Evolutionary conservation across 305 asterid genomes (phyloP), one percentile per base, ranked within the genome.

Genomic region (Fraxinus angustifolia): DNA sequence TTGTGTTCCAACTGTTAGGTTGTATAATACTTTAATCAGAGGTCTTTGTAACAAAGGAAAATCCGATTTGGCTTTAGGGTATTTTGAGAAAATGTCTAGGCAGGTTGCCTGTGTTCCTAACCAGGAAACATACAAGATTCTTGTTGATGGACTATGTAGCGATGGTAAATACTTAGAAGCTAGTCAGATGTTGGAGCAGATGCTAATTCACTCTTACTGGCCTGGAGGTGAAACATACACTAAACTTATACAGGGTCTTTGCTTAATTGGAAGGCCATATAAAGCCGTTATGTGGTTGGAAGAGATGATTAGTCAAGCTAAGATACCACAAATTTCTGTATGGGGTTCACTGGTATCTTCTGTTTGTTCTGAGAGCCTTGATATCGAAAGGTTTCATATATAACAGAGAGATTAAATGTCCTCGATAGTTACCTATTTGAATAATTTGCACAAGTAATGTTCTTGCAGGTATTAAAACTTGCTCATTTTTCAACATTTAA

Each of bases 271-370:
- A 12, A 88, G 79, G 75, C 83, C 93, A 0, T 91, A 91, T 86
- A 85, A 77, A 86, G 99, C 96, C 50, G 85, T 88, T 62, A 36
- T 91, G 89, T 91, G 92, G 92, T 79, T 95, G 87, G 98, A 95
- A 83, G 97, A 95, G 92, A 93, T 95, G 97, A 85, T 90, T 75
- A 90, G 90, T 79, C 92, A 92, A 83, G 93, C 88, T 77, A 90
- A 89, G 83, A 33, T 85, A 28, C 99, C 99, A n/a, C 86, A 89
- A 34, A 30, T 70, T 19, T 88, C 89, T 14, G 91, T 88, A 3
- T 95, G 98, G 98, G 73, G 60, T 81, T 88, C 95, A 7, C 85
- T 94, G 76, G 91, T 92, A 62, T 83, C 92, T 76, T 84, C 91
- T 81, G 79, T 91, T 68, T 93, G 94, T 87, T 73, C 70, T 84